Conservation (phyloP, 345 rosid species). For the Salix udensis region DNA sequence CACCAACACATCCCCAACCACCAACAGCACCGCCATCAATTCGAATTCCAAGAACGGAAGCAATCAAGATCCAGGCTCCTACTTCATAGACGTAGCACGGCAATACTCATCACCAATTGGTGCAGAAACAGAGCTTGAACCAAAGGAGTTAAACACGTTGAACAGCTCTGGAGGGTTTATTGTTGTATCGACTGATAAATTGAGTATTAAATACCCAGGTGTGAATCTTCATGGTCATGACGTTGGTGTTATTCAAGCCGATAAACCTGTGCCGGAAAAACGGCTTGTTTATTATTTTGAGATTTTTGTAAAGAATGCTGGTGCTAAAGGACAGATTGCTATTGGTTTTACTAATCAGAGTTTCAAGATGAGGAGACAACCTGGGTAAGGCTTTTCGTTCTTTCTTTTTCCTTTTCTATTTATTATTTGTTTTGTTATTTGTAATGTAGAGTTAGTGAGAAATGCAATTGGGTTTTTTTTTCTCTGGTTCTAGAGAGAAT, state of each 20-base stretch:
- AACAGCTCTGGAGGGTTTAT: conserved; percentile 86
- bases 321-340: conserved; percentile 66
- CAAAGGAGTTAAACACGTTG: conserved; percentile 65
- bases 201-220: conserved; percentile 64
- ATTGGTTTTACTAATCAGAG: conserved; percentile 78
- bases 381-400: conserved; percentile 44
- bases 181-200: conserved; percentile 73
- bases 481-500: neutral
- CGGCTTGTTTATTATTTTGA: conserved; percentile 82
- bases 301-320: conserved; percentile 75
- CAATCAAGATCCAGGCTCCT: neutral
- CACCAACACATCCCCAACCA: neutral
- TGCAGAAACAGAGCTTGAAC: neutral
- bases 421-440: neutral
- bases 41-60: neutral
- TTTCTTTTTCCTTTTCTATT: neutral
- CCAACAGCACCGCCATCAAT: neutral
- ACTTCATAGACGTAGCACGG: neutral
- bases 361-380: conserved; percentile 88
- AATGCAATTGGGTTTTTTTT: neutral
- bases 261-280: conserved; percentile 74
- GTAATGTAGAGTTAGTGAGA: neutral
- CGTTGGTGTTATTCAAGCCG: conserved; percentile 83
- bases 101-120: neutral
- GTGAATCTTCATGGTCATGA: conserved; percentile 70